Evolutionary conservation across 2,329 filamentous ascomycete genomes (phyloP).

Genomic region (Trichophyton benhamiae): DNA sequence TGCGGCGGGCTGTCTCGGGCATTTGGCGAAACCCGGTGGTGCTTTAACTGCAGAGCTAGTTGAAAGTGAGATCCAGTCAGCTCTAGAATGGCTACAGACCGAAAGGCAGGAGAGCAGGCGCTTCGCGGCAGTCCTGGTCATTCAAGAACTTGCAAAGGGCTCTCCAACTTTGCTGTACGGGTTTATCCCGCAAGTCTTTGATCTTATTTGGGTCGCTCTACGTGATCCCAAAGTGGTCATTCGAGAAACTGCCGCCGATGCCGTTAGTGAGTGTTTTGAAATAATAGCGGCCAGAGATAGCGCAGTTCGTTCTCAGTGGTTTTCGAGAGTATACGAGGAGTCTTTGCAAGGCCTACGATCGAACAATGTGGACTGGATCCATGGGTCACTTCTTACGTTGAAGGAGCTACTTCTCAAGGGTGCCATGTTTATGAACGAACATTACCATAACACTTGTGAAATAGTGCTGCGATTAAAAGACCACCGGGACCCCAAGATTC

Average conservation of each 20-base stretch:
- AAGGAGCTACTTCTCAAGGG: conserved; percentile 89
- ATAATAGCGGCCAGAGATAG: conserved; percentile 91
- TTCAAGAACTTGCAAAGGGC: conserved; percentile 81
- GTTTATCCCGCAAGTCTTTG: conserved; percentile 89
- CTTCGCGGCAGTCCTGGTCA: conserved; percentile 82
- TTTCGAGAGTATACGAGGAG: conserved; percentile 81
- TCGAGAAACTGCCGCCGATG: conserved; percentile 79
- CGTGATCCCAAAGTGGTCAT: conserved; percentile 85
- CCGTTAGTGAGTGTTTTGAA: conserved; percentile 87
- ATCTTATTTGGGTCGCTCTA: conserved; percentile 90
- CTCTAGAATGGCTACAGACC: conserved; percentile 91
- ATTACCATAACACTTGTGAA: conserved; percentile 85
- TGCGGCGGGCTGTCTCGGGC: conserved; percentile 77
- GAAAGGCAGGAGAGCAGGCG: conserved; percentile 86
- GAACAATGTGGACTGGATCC: conserved; percentile 73
- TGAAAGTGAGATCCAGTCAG: conserved; percentile 91
- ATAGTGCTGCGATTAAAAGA: conserved; percentile 88
- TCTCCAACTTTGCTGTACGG: conserved; percentile 92
- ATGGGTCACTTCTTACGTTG: conserved; percentile 85
- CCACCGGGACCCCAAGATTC: conserved; percentile 74
- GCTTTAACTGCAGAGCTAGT: conserved; percentile 91
- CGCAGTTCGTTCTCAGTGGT: conserved; percentile 74
- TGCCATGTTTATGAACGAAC: conserved; percentile 97
- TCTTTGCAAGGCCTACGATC: conserved; percentile 66
- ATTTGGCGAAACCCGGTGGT: conserved; percentile 81